Percentiles rank a stretch among this genome's conserved stretches.
Evolutionary conservation across 116 monocot genomes (phyloP).

Genomic region (Trichopus zeylanicus): DNA sequence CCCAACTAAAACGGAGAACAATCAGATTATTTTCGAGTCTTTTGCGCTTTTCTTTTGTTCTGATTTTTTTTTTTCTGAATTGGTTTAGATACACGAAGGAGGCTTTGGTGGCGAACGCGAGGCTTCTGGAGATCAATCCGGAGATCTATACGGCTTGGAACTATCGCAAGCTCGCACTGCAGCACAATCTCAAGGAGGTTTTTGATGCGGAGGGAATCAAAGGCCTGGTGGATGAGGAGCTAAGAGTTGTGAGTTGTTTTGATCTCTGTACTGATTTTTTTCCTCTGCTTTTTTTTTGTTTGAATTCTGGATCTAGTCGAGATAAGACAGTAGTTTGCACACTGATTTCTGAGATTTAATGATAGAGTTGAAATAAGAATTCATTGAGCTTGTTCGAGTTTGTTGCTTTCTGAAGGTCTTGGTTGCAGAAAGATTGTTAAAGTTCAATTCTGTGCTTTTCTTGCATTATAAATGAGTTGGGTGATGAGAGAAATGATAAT

Average conservation of each 20-base stretch:
- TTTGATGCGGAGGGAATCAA: conserved; percentile 34
- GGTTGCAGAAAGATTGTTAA: too few relatives aligned
- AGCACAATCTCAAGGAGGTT: conserved; percentile 25
- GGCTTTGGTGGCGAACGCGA: conserved; percentile 40
- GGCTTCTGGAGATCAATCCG: conserved; percentile 86
- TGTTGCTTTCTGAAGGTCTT: background rate
- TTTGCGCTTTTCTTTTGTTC: background rate
- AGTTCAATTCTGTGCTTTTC: too few relatives aligned
- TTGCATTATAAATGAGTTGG: too few relatives aligned
- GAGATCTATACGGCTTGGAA: conserved; percentile 84
- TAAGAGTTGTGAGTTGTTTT: conserved; percentile 58
- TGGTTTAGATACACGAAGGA: conserved; percentile 68
- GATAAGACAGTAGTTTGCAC: background rate
- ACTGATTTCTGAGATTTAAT: background rate
- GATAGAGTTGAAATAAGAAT: too few relatives aligned
- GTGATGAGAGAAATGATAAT: too few relatives aligned
- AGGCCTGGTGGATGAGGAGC: conserved; percentile 56
- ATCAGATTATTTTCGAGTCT: background rate
- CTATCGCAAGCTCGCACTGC: conserved; percentile 71
- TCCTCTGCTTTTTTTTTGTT: background rate
- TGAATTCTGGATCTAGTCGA: background rate
- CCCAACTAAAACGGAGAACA: background rate
- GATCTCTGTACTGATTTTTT: background rate
- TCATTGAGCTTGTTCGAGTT: background rate
- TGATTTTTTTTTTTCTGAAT: background rate